Evolutionary conservation across 208 protist species (phyloP).

Genomic region (Vickermania ingenoplastis): DNA sequence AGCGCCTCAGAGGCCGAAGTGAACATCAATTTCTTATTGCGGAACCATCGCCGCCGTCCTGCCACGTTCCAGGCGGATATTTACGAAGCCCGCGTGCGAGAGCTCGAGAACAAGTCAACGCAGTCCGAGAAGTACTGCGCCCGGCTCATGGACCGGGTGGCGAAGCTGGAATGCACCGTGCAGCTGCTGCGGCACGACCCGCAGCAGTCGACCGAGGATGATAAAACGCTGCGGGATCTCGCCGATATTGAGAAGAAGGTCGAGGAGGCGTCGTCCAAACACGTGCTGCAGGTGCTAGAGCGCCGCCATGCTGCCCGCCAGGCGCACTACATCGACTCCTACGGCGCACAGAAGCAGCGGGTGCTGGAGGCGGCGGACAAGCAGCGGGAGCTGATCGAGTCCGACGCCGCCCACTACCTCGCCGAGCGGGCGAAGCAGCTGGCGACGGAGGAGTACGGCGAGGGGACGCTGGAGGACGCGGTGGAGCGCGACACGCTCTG

Average conservation of each 20-base stretch:
- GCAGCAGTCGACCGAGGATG: conserved; percentile 17
- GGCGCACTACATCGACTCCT: conserved; percentile 27
- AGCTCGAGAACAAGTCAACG: conserved; percentile 43
- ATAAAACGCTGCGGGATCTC: conserved; percentile 29
- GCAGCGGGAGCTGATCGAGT: conserved; percentile 27
- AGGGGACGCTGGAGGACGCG: conserved; percentile 5
- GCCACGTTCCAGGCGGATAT: conserved; percentile 67
- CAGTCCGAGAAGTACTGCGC: conserved; percentile 41
- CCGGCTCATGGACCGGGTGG: conserved; percentile 41
- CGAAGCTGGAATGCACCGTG: conserved; percentile 29
- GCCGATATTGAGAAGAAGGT: conserved; percentile 14
- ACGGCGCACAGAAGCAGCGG: conserved; percentile 22
- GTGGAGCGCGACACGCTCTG: conserved; percentile 14
- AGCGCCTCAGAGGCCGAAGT: conserved; percentile 26
- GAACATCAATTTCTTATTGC: conserved; percentile 51
- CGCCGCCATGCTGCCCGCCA: conserved; percentile 31
- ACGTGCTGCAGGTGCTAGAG: conserved; percentile 36
- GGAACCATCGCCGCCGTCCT: conserved; percentile 68
- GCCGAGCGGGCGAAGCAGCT: conserved; percentile 23
- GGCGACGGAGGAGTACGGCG: conserved; percentile 14
- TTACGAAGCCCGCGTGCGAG: conserved; percentile 69
- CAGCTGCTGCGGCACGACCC: conserved; percentile 19
- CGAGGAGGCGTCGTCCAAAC: conserved; percentile 24
- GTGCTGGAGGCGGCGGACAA: conserved; percentile 19
- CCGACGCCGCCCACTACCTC: conserved; percentile 31